phyloP scores from a whole-genome alignment of 2,329 filamentous ascomycete genomes.

The Cladophialophora bantiana region DNA sequence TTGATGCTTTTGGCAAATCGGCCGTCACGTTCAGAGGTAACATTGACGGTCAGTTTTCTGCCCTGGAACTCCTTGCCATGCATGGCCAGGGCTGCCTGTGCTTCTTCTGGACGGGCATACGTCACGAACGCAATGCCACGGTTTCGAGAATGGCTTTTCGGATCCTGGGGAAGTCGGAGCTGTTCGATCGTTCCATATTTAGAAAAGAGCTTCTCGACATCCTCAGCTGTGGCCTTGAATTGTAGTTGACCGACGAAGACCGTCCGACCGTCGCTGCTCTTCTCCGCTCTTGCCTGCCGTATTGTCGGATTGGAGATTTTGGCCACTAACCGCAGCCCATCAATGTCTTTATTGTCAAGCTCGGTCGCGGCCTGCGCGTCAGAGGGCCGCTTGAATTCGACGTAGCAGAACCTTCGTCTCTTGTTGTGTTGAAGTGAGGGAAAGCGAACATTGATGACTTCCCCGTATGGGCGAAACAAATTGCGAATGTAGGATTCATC shows the following conservation, averaged over 20 bases:
- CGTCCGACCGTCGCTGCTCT: constrained; percentile 86
- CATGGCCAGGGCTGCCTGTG: constrained; percentile 67
- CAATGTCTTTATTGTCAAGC: constrained; percentile 69
- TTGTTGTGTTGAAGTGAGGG: constrained; percentile 90
- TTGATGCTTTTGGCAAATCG: constrained; percentile 47
- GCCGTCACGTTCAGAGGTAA: constrained; percentile 51
- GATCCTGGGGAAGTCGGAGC: constrained; percentile 73
- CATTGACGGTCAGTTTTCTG: constrained; percentile 70
- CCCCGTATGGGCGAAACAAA: constrained; percentile 71
- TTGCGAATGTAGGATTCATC: constrained; percentile 60
- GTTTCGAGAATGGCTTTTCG: constrained; percentile 65
- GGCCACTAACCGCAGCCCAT: constrained; percentile 74
- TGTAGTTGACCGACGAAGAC: constrained; percentile 77
- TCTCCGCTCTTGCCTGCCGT: constrained; percentile 79
- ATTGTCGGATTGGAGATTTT: constrained; percentile 84
- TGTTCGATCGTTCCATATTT: constrained; percentile 78
- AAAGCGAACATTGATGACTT: constrained; percentile 84
- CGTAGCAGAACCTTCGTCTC: constrained; percentile 91
- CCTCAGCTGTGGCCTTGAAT: constrained; percentile 66
- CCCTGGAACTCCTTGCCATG: constrained; percentile 74
- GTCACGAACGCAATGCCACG: constrained; percentile 83
- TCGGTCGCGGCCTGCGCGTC: constrained; percentile 74
- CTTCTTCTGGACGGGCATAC: constrained; percentile 62
- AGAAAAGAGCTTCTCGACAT: constrained; percentile 73
- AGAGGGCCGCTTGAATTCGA: constrained; percentile 78